Base-by-base conservation (phyloP, 2,329 filamentous ascomycete species). In the Pestalotiopsis sp. region DNA sequence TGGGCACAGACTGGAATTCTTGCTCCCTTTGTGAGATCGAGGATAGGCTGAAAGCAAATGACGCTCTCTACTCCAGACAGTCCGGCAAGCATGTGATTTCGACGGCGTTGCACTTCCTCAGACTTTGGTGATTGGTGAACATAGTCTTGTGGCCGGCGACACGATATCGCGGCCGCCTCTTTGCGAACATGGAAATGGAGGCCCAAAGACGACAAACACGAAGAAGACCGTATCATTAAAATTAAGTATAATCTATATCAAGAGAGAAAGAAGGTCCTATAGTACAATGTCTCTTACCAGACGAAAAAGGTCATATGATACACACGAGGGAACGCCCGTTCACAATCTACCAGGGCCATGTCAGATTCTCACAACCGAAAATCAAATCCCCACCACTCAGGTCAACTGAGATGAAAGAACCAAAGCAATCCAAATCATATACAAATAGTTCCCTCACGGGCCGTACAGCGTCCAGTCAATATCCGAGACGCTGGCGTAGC, bases 401-500 rank as follows among this genome's bases (percentile, higher is more conserved):
- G 31, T 36, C 31, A 36, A 36, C 31, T 36, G 31, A 36, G 31
- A 9, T 36, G 6, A 36, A 36, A 36, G 7, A 36, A 36, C 7
- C 31, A 36, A 36, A 9, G 31, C 31, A n/a, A n/a, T 23, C 45
- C 45, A 9, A 52, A n/a, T 7, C 31, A 52, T 17, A n/a, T 9
- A 52, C 17, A 4, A 20, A 14, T 6, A 14, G 14, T 23, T n/a
- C 5, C 14, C 31, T 72, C 62, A 70, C 38, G 69, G 71, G 2
- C 68, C 70, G 68, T 80, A 80, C 67, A 77, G 63, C 13, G 73
- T 73, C 81, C 81, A 83, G 67, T 82, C 73, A 66, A 82, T 80
- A 5, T 73, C 69, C n/a, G 73, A 72, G 9, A 83, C 82, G 69
- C 84, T 76, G 4, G 75, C 71, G 72, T 83, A 84, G 72, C 85